A percentile compares a stretch with the other conserved stretches of the same genome.
These are phyloP conservation scores for Nemania serpens DNA, from an alignment of 2,329 filamentous ascomycete genomes.

Conservation along the genomic window DNA sequence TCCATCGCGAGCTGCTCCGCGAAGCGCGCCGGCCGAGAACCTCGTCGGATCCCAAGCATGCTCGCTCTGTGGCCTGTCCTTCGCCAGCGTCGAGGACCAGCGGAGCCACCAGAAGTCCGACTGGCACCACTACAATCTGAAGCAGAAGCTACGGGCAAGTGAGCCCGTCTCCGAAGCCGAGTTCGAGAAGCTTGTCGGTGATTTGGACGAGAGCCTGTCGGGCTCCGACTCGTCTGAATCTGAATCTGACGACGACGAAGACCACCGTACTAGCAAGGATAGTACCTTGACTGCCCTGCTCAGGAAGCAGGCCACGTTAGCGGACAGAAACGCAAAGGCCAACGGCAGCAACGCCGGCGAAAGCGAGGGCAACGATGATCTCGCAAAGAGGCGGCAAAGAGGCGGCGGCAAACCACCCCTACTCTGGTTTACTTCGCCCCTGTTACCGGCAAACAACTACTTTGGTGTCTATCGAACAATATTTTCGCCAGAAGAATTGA, in stretches of 20 bases:
- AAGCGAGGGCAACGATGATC: conserved; percentile 56
- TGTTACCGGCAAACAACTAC: conserved; percentile 76
- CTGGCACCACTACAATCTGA: conserved; percentile 91
- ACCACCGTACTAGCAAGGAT: conserved; percentile 57
- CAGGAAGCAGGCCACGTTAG: conserved; percentile 80
- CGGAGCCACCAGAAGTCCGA: conserved; percentile 87
- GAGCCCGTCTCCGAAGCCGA: conserved; percentile 76
- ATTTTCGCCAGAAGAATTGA: conserved; percentile 73
- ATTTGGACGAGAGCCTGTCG: conserved; percentile 89
- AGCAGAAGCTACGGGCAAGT: conserved; percentile 80
- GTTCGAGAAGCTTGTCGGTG: conserved; percentile 83
- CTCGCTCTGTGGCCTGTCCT: conserved; percentile 75
- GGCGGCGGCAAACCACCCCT: conserved; percentile 72
- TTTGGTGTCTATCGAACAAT: conserved; percentile 86
- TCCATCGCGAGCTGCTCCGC: conserved; percentile 32
- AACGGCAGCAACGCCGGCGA: conserved; percentile 52
- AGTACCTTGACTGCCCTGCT: conserved; percentile 76
- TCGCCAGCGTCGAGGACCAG: conserved; percentile 77
- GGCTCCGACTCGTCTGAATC: conserved; percentile 78
- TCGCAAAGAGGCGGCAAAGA: conserved; percentile 52
- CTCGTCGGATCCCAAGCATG: conserved; percentile 74
- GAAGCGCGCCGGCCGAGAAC: conserved; percentile 42
- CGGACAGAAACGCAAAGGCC: conserved; percentile 46
- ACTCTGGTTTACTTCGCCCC: conserved; percentile 81
- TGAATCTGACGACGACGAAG: conserved; percentile 63